Conservation (phyloP, 164 flowering plant species). For the Vitis cinerea region DNA sequence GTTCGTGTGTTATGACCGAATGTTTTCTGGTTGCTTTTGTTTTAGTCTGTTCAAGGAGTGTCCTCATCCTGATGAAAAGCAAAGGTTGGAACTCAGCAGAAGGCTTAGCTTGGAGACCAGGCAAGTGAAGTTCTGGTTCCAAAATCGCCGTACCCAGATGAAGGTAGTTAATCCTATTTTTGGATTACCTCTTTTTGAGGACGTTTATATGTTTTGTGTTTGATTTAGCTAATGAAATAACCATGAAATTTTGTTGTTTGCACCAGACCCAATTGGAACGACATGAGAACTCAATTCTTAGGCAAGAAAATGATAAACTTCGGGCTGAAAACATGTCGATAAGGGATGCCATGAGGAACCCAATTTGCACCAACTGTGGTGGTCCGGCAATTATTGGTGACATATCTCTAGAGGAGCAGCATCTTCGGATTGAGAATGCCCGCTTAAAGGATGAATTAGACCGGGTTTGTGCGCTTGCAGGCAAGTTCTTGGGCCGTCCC, state of each 20-base stretch:
- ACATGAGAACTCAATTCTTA: conserved; percentile 82
- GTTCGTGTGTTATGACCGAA: background rate
- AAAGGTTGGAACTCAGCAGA: conserved; percentile 81
- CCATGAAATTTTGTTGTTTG: conserved; percentile 5
- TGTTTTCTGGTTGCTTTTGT: conserved; percentile 5
- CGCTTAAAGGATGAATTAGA: conserved; percentile 85
- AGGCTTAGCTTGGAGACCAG: conserved; percentile 79
- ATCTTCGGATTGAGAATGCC: conserved; percentile 88
- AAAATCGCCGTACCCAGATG: conserved; percentile 95
- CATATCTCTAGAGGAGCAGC: conserved; percentile 85
- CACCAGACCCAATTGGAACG: conserved; percentile 90
- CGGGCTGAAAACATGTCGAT: conserved; percentile 87
- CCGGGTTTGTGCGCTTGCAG: conserved; percentile 83
- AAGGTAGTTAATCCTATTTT: conserved; percentile 46
- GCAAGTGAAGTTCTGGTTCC: conserved; percentile 99
- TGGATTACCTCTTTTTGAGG: background rate
- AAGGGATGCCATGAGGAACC: conserved; percentile 87
- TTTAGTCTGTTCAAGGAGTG: conserved; percentile 86
- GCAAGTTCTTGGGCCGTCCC: conserved; percentile 86
- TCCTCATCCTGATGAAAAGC: conserved; percentile 99
- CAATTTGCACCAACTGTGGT: conserved; percentile 88
- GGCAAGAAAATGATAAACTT: conserved; percentile 93
- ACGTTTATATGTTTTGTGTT: background rate
- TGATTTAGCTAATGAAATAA: background rate
- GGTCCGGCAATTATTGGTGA: conserved; percentile 92